Conservation (phyloP, 208 protist genomes). For the Acanthamoeba healyi region DNA sequence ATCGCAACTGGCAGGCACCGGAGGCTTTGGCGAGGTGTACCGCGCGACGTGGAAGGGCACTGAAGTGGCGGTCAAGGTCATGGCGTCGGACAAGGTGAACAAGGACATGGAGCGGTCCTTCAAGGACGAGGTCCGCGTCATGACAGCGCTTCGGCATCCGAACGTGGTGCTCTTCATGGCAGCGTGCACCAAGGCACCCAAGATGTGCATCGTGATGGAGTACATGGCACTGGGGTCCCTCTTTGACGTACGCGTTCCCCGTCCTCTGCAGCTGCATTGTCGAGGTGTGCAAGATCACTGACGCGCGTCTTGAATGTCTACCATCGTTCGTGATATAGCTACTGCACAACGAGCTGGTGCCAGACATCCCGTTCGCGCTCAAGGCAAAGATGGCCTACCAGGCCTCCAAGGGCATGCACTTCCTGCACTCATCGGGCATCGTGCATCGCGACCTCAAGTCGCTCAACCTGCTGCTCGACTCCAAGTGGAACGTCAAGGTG, state of each 20-base stretch:
- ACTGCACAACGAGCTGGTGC: background rate
- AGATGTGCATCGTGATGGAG: constrained; percentile 52
- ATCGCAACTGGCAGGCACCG: no score
- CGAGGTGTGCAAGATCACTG: background rate
- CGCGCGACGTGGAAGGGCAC: background rate
- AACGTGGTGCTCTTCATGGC: constrained; percentile 51
- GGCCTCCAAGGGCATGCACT: constrained; percentile 57
- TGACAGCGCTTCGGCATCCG: background rate
- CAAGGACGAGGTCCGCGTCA: constrained; percentile 20
- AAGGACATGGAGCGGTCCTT: background rate
- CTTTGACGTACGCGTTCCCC: background rate
- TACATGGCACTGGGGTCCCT: background rate
- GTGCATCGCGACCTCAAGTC: constrained; percentile 51
- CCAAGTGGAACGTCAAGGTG: constrained; percentile 46
- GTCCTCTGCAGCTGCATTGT: background rate
- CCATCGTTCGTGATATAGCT: background rate
- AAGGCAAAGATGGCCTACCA: constrained; percentile 57
- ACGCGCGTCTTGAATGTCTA: no score
- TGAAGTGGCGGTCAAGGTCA: constrained; percentile 3
- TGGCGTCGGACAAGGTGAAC: background rate
- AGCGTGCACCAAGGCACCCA: background rate
- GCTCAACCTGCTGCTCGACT: constrained; percentile 55
- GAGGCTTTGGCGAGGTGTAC: background rate
- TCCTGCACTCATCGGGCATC: constrained; percentile 32
- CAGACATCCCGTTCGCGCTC: background rate